These are phyloP conservation scores for Cryptosporidium sp. DNA, from an alignment of 169 alveolate genomes.

Conservation along the genomic window DNA sequence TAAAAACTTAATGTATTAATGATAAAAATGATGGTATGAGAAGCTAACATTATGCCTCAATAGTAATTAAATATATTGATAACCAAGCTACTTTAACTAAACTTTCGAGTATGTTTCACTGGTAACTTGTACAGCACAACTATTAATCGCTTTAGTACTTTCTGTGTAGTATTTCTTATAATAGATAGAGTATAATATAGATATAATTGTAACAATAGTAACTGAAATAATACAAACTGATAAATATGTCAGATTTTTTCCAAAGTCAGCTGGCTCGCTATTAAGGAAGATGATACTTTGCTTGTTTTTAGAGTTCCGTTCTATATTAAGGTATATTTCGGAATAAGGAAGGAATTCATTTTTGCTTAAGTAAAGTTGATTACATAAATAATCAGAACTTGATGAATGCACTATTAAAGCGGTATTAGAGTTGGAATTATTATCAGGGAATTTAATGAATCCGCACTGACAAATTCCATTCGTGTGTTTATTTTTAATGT, in stretches of 20 bases:
- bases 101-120: neutral
- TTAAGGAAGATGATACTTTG: neutral
- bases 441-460: neutral
- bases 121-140: neutral
- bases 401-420: slow-evolving; percentile 29
- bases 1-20: neutral
- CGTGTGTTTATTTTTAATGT: neutral
- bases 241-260: neutral
- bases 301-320: neutral
- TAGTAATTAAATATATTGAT: neutral
- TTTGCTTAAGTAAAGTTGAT: slow-evolving; percentile 12
- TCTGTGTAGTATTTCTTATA: neutral
- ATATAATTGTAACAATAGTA: neutral
- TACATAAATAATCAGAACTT: slow-evolving; percentile 23
- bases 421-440: slow-evolving; percentile 7
- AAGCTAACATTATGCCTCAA: neutral
- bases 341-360: slow-evolving; percentile 10
- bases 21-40: neutral
- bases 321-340: neutral
- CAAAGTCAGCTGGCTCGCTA: neutral
- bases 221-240: slow-evolving; percentile 23
- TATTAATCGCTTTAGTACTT: neutral
- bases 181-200: slow-evolving; percentile 15
- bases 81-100: neutral
- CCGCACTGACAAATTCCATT: slow-evolving; percentile 35